Evolutionary conservation across 2,329 filamentous ascomycete genomes (phyloP).

Genomic region (Parastagonospora nodorum): DNA sequence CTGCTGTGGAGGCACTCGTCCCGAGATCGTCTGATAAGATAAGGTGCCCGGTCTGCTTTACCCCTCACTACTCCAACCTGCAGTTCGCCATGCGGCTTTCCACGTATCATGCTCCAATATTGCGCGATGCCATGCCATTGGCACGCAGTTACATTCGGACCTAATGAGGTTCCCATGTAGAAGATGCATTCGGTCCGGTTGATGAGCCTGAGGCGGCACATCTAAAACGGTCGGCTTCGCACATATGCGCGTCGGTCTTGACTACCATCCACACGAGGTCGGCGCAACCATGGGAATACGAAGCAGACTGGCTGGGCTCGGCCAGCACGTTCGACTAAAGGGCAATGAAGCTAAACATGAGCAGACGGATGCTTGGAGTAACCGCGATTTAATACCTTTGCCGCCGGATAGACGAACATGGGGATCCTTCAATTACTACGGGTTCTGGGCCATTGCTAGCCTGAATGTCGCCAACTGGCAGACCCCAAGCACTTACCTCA

Average conservation of each 20-base stretch:
- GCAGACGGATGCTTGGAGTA: constrained; percentile 52
- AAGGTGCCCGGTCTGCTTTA: not conserved
- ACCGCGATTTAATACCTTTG: constrained; percentile 46
- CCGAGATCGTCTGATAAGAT: not conserved
- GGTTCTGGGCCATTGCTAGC: constrained; percentile 48
- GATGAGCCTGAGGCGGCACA: not conserved
- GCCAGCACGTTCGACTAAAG: constrained; percentile 44
- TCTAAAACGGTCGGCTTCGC: too few species aligned
- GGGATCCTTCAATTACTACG: constrained; percentile 52
- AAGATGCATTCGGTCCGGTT: not conserved
- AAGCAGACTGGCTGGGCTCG: constrained; percentile 27
- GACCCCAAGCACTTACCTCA: constrained; percentile 54
- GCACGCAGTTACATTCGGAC: not conserved
- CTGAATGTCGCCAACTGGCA: constrained; percentile 55
- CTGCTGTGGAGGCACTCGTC: too few species aligned
- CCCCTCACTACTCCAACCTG: not conserved
- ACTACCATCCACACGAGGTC: not conserved
- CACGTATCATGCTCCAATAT: not conserved
- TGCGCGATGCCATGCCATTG: not conserved
- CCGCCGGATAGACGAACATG: constrained; percentile 48
- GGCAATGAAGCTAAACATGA: constrained; percentile 51
- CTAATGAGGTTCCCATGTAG: not conserved
- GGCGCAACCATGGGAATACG: constrained; percentile 8
- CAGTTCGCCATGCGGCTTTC: not conserved
- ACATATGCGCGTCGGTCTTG: too few species aligned